Base-by-base conservation (phyloP, 2,329 filamentous ascomycete species). In the Acrocalymma vagum region DNA sequence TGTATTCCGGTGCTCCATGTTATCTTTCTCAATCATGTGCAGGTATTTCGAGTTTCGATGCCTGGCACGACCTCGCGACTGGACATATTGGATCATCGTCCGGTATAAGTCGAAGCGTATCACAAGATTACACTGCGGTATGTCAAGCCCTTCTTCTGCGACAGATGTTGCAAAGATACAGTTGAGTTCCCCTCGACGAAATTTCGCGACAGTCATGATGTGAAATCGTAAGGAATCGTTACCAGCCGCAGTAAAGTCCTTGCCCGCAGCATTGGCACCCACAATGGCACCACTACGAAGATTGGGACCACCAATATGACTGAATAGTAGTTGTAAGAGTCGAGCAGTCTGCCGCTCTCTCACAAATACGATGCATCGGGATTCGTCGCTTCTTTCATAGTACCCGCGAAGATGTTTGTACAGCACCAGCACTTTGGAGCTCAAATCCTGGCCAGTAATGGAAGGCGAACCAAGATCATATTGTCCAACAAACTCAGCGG, bases 11-110 rank as follows among this genome's bases (percentile, higher is more conserved):
- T 95, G 87, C 0, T 74, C 72, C 9, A 66, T 51, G 55, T 96
- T 96, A 6, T 79, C 80, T 1, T 70, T 62, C 62, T 97, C 92
- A 3, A 90, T 65, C 88, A 99, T 92, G 58, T 88, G 89, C 22
- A 92, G 80, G 65, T 93, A 96, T 49, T 81, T 84, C 0, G 94
- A 97, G 38, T 86, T 80, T 1, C 73, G 69, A 58, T 90, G 87
- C 25, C 94, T 82, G 9, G 94, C 94, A 38, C 94, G 83, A 0
- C 94, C 94, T 48, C 90, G 83, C 10, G 92, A 96, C 67, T 99
- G 94, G 14, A 97, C 85, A 63, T 96, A 97, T 61, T 95, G 89
- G 36, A 97, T 97, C 68, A 96, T 84, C 0, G 93, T 96, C 9
- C 80, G 78, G 69, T 91, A 96, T 3, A 95, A 79, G 62, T 97